Evolutionary conservation across 345 rosid species (phyloP).

Genomic region (Capsella bursapastoris): DNA sequence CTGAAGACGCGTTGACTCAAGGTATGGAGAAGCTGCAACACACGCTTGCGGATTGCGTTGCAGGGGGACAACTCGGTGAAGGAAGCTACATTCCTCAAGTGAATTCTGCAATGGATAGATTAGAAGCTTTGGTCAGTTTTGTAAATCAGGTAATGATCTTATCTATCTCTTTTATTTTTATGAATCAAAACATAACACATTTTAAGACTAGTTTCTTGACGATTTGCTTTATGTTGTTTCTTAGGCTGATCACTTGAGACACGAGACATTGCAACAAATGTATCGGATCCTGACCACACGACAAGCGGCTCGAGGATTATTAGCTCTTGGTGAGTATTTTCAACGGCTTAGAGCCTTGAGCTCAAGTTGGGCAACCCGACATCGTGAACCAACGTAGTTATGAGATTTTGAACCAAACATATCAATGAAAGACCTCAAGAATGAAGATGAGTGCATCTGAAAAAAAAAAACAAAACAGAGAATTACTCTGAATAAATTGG

Average conservation of each 20-base stretch:
- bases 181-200: not conserved
- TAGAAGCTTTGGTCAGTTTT: slow-evolving; percentile 79
- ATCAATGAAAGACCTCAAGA: not conserved
- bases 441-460: slow-evolving; percentile 29
- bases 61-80: slow-evolving; percentile 61
- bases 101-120: slow-evolving; percentile 71
- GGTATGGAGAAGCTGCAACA: slow-evolving; percentile 93
- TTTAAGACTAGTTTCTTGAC: slow-evolving; percentile 13
- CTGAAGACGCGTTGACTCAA: slow-evolving; percentile 91
- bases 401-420: slow-evolving; percentile 7
- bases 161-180: not conserved
- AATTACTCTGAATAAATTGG: slow-evolving; percentile 21
- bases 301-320: slow-evolving; percentile 81
- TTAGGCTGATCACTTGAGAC: slow-evolving; percentile 93
- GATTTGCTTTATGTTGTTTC: not conserved
- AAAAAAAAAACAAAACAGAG: slow-evolving; percentile 8
- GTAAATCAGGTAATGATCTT: slow-evolving; percentile 68
- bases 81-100: slow-evolving; percentile 60
- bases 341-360: slow-evolving; percentile 76
- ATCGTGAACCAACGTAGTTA: slow-evolving; percentile 58
- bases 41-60: slow-evolving; percentile 68
- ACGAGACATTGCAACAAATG: slow-evolving; percentile 87
- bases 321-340: slow-evolving; percentile 85
- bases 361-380: slow-evolving; percentile 65
- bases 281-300: slow-evolving; percentile 63